Base-by-base conservation (phyloP, 1,284 basidiomycete species). In the Ustilago sp. region DNA sequence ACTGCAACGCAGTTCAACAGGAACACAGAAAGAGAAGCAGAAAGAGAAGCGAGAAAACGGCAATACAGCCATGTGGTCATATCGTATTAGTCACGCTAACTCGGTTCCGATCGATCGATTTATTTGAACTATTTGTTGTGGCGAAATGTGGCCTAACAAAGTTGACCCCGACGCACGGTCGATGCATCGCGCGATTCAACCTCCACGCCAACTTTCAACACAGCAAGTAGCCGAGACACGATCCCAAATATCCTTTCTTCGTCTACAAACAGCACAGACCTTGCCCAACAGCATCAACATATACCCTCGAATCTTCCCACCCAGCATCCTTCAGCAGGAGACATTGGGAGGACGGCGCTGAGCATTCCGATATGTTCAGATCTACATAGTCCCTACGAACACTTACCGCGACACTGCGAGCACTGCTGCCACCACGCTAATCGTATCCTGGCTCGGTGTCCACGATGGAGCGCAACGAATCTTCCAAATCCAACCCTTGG, bases 401-500 rank as follows among this genome's bases (percentile, higher is more conserved):
- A 6, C 45, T 19, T 7, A 17, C 6, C 52, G 52, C 52, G 36
- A 54, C n/a, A 8, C 52, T n/a, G 28, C 32, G 13, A 17, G 23
- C 23, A 45, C 47, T 35, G 8, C 48, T 2, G 50, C 41, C 36
- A 34, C 6, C 13, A 62, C 39, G 6, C 15, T 41, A 17, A 41
- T 17, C 15, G 39, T 17, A 17, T 38, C 36, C 9, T 13, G 19
- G n/a, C 6, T 45, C 43, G 43, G 43, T 45, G 43, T 23, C 43
- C n/a, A 45, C 43, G 15, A 45, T 74, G 71, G 59, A 68, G 57
- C 59, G 57, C 52, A 63, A 67, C 60, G 53, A 63, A 12, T 58
- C 70, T 5, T 31, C 52, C 36, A 65, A 68, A 13, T 73, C 65
- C 17, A 75, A 75, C 52, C 74, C 74, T 15, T 76, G 74, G 74